These are phyloP conservation scores for Trichoderma erinaceum DNA, from an alignment of 495 filamentous ascomycete species.

Conservation along the genomic window DNA sequence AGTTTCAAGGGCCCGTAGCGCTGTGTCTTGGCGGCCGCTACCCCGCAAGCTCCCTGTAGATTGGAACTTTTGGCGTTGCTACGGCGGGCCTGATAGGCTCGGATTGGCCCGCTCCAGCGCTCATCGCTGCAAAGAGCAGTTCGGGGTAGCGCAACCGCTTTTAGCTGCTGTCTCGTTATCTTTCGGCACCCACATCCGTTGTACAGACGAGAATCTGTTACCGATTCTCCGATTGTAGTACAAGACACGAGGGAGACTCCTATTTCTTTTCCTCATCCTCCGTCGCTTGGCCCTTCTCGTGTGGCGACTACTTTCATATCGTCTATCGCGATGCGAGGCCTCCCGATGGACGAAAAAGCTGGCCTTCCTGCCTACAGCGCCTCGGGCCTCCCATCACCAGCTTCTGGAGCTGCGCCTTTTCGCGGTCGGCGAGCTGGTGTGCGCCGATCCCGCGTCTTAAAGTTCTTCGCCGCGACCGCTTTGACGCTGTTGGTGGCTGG, in stretches of 20 bases:
- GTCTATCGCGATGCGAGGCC: not conserved
- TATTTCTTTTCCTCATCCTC: not conserved
- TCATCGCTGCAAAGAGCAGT: not conserved
- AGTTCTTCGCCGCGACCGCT: conserved; percentile 30
- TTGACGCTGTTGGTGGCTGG: conserved; percentile 42
- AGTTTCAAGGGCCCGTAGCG: not conserved
- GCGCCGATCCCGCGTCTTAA: conserved; percentile 32
- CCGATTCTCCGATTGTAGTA: too few species aligned
- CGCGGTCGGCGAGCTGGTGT: conserved; percentile 19
- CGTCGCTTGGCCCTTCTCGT: not conserved
- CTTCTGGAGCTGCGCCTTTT: conserved; percentile 19
- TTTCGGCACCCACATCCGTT: not conserved
- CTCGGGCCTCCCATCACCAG: conserved; percentile 18
- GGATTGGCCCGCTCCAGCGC: not conserved
- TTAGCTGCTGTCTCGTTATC: not conserved
- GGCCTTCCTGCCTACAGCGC: conserved; percentile 30
- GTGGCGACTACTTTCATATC: not conserved
- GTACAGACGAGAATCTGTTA: not conserved
- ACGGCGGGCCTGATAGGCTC: not conserved
- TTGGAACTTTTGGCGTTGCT: conserved; percentile 10
- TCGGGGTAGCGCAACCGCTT: not conserved
- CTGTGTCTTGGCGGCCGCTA: conserved; percentile 2
- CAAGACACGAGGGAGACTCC: too few species aligned
- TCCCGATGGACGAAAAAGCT: conserved; percentile 19
- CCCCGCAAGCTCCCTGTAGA: conserved; percentile 3